A percentile compares a stretch with the other conserved stretches of the same genome.
These are phyloP conservation scores for Salix purpurea DNA, from an alignment of 345 rosid genomes.

Conservation along the genomic window DNA sequence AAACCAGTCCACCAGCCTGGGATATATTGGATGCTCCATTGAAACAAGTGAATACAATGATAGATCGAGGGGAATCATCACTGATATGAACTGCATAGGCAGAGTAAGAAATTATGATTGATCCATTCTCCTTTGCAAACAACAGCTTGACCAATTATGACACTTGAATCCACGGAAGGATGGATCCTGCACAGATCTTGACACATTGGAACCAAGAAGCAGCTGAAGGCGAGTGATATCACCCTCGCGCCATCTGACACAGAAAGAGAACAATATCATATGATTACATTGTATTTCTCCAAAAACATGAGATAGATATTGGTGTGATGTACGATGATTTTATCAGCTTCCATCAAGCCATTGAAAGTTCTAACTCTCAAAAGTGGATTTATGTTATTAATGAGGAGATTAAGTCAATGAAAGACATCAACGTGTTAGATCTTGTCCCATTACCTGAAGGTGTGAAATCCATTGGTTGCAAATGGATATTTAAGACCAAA, in stretches of 20 bases:
- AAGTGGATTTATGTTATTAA: no score
- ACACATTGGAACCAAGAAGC: slow-evolving; percentile 47
- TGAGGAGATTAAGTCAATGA: no score
- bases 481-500: no score
- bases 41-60: slow-evolving; percentile 1
- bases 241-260: slow-evolving; percentile 64
- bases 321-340: no score
- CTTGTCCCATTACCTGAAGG: no score
- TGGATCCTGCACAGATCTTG: slow-evolving; percentile 62
- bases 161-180: slow-evolving; percentile 37
- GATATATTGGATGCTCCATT: slow-evolving; percentile 17
- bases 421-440: no score
- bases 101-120: slow-evolving; percentile 12
- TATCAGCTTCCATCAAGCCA: no score
- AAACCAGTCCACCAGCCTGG: slow-evolving; percentile 16
- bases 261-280: no score
- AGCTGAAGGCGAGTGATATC: slow-evolving; percentile 66
- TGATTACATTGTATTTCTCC: no score
- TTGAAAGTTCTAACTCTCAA: no score
- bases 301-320: no score
- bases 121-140: slow-evolving; percentile 17
- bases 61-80: slow-evolving; percentile 14
- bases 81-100: slow-evolving; percentile 5
- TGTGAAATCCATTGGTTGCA: no score
- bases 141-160: slow-evolving; percentile 15